phyloP scores from a whole-genome alignment of 805 yeast species.

The Blastobotrys peoriensis region DNA sequence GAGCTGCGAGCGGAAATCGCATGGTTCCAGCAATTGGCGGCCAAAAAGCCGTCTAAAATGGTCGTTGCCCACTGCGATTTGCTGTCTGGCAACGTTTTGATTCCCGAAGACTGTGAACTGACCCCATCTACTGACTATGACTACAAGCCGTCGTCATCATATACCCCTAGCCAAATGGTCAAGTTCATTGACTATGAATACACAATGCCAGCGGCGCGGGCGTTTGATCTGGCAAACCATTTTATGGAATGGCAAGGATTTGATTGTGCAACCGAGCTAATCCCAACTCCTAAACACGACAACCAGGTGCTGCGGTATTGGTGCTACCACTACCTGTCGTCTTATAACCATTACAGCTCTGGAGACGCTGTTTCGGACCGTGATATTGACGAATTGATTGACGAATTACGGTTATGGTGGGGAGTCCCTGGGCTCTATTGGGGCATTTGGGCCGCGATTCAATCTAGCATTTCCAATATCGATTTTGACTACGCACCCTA shows the following conservation, averaged over 20 bases:
- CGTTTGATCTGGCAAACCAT: conserved; percentile 89
- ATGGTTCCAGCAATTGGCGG: conserved; percentile 46
- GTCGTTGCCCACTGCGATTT: conserved; percentile 70
- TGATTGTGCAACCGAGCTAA: conserved; percentile 55
- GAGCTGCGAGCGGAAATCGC: conserved; percentile 45
- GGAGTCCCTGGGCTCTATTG: conserved; percentile 81
- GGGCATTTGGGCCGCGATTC: conserved; percentile 82
- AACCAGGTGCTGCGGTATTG: conserved; percentile 48
- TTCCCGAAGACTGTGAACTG: conserved; percentile 39
- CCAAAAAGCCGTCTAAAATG: conserved; percentile 24
- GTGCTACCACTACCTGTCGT: conserved; percentile 52
- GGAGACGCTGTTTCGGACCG: conserved; percentile 15
- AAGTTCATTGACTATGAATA: conserved; percentile 89
- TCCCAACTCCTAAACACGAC: conserved; percentile 44
- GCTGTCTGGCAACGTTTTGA: conserved; percentile 65
- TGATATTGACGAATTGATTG: conserved; percentile 41
- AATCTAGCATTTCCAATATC: conserved; percentile 58
- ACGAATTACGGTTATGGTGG: conserved; percentile 55
- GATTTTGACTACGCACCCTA: conserved; percentile 67
- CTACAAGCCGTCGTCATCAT: conserved; percentile 1
- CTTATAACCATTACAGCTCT: conserved; percentile 14
- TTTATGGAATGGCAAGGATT: conserved; percentile 94
- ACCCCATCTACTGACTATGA: neutral
- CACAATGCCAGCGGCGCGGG: conserved; percentile 84
- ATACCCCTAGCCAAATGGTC: conserved; percentile 14